Conservation (phyloP, 306 rosid genomes). For the Quercus variabilis region DNA sequence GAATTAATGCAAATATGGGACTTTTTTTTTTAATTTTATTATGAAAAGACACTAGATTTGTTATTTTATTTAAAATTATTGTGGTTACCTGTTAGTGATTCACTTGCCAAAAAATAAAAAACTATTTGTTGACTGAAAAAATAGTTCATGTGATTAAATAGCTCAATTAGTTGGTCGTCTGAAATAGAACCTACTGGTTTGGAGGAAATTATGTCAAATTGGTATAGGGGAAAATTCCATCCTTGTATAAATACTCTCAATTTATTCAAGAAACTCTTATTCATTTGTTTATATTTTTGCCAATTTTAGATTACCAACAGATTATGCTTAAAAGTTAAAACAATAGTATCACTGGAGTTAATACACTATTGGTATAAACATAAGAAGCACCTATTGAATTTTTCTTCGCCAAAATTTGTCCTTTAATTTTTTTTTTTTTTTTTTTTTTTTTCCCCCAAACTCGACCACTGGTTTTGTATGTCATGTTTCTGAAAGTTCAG, state of each 20-base stretch:
- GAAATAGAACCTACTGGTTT: too few species aligned
- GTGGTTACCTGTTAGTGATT: too few species aligned
- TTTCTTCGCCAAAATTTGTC: background rate
- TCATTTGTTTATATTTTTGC: background rate
- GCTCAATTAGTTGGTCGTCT: too few species aligned
- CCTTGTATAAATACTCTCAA: background rate
- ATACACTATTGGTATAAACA: background rate
- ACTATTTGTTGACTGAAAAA: too few species aligned
- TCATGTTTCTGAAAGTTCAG: conserved; percentile 9
- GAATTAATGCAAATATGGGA: background rate
- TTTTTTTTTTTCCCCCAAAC: background rate
- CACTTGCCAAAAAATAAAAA: too few species aligned
- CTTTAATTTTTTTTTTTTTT: background rate
- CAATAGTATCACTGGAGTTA: background rate
- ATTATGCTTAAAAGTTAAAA: background rate
- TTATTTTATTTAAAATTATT: background rate
- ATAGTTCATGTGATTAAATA: too few species aligned
- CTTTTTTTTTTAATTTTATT: background rate
- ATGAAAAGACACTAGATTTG: background rate
- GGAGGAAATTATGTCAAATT: too few species aligned
- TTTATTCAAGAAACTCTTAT: background rate
- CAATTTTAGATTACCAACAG: background rate
- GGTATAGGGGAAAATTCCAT: too few species aligned
- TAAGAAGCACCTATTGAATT: background rate
- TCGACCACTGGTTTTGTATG: background rate